Base-by-base conservation (phyloP, 2,329 filamentous ascomycete genomes). In the Colletotrichum sp. region DNA sequence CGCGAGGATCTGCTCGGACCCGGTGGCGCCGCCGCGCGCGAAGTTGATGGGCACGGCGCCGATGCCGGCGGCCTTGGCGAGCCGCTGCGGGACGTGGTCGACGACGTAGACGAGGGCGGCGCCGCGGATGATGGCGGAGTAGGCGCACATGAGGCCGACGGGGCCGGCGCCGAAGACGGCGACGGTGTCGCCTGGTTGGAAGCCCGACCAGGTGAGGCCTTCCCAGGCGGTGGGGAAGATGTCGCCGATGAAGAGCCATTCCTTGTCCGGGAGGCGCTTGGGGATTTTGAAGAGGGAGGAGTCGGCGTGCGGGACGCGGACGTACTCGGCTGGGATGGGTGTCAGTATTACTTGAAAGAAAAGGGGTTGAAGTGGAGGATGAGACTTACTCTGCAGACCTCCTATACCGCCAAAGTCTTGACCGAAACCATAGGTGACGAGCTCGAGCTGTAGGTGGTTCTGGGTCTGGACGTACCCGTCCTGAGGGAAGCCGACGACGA, bases 81-180 rank as follows among this genome's bases (percentile, higher is more conserved):
- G 79, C 1, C 80, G 80, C 26, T 69, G 65, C 4, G 66, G 69
- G 8, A 81, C 70, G 55, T 78, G 78, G 68, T 81, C 80, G 36
- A 81, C 73, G 26, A 68, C 55, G 73, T 76, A 80, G 8, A 81
- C 78, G 24, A 55, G 48, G 30, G 67, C 58, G 0, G 80, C 80
- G n/a, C 80, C 80, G 12, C 80, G 79, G 28, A 81, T 61, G n/a
- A 79, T 58, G 64, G 80, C 80, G 64, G 74, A 76, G 75, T 81
- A 81, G 12, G 79, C 78, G n/a, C 68, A 64, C 88, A 93, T 92
- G 10, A 93, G 82, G 3, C 92, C 92, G 2, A 93, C 91, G 0
- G 92, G 91, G 0, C 92, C 91, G 1, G 90, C 90, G 1, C 91
- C 92, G 73, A 93, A 93, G 3, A 93, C 87, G 2, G 91, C 91